phyloP scores from a whole-genome alignment of 352 stramenopile genomes.

The Phytophthora hibernalis region DNA sequence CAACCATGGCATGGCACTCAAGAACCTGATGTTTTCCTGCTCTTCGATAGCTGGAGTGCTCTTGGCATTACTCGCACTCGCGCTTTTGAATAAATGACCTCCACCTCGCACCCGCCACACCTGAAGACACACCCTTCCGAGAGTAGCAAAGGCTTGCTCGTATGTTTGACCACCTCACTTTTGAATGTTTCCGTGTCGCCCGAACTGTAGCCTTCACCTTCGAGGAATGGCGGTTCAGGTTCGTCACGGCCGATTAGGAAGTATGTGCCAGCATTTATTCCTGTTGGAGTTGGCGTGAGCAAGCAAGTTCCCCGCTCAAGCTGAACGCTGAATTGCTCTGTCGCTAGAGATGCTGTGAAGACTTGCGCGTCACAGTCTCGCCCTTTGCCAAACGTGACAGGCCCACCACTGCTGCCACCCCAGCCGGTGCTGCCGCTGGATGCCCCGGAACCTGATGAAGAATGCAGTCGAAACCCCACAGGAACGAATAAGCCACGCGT shows the following conservation, averaged over 20 bases:
- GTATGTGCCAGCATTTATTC: conserved; percentile 77
- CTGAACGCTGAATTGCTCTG: conserved; percentile 75
- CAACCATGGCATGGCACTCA: conserved; percentile 66
- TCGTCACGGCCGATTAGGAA: conserved; percentile 69
- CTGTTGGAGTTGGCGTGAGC: conserved; percentile 60
- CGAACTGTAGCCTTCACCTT: not conserved
- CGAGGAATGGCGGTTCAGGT: not conserved
- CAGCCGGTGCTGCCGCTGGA: conserved; percentile 34
- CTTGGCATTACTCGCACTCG: not conserved
- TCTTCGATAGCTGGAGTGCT: conserved; percentile 39
- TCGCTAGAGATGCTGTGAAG: conserved; percentile 57
- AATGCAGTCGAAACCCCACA: conserved; percentile 59
- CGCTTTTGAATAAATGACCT: conserved; percentile 65
- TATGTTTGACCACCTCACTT: conserved; percentile 59
- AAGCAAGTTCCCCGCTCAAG: conserved; percentile 65
- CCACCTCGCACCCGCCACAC: conserved; percentile 62
- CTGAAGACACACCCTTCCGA: conserved; percentile 73
- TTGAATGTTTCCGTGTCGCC: not conserved
- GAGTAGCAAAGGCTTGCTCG: conserved; percentile 77
- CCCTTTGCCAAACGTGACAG: conserved; percentile 68
- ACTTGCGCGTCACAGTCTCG: conserved; percentile 64
- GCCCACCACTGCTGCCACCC: conserved; percentile 37
- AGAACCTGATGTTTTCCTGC: conserved; percentile 46
- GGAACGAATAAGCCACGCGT: conserved; percentile 56
- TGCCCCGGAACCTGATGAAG: conserved; percentile 35